Evolutionary conservation across 257 asterid genomes (phyloP).

Genomic region (Linderniella brevidens): DNA sequence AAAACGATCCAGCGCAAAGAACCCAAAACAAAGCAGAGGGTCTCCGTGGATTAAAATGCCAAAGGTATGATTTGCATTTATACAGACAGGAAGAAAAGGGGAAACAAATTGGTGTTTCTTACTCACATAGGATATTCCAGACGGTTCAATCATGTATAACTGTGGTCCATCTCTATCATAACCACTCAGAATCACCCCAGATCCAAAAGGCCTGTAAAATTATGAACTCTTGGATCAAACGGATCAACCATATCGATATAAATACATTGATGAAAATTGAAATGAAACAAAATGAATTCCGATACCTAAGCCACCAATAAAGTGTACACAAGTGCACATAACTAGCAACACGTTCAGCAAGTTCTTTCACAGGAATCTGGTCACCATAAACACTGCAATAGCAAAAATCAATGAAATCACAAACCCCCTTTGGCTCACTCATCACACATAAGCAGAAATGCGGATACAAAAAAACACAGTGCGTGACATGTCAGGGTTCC

Average conservation of each 20-base stretch:
- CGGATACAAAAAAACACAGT: neutral
- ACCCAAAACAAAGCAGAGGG: too few relatives aligned
- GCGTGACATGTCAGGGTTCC: too few relatives aligned
- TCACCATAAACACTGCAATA: slow-evolving; percentile 66
- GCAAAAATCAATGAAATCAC: neutral
- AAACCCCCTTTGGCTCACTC: neutral
- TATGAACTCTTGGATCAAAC: neutral
- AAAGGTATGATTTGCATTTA: too few relatives aligned
- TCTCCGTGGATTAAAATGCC: too few relatives aligned
- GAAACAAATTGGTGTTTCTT: neutral
- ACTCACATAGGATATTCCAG: slow-evolving; percentile 77
- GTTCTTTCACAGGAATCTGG: slow-evolving; percentile 76
- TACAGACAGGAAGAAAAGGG: too few relatives aligned
- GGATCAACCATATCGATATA: slow-evolving; percentile 9
- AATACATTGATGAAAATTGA: neutral
- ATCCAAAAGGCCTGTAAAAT: slow-evolving; percentile 69
- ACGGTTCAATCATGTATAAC: slow-evolving; percentile 80
- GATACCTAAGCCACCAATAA: slow-evolving; percentile 97
- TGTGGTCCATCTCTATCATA: slow-evolving; percentile 95
- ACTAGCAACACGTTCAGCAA: slow-evolving; percentile 87
- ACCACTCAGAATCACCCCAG: slow-evolving; percentile 86
- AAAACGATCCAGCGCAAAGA: too few relatives aligned
- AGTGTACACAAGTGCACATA: slow-evolving; percentile 90
- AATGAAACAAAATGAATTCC: too few relatives aligned
- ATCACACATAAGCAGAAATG: neutral